Evolutionary conservation across 345 rosid species (phyloP).

Genomic region (Arabidopsis suecica): DNA sequence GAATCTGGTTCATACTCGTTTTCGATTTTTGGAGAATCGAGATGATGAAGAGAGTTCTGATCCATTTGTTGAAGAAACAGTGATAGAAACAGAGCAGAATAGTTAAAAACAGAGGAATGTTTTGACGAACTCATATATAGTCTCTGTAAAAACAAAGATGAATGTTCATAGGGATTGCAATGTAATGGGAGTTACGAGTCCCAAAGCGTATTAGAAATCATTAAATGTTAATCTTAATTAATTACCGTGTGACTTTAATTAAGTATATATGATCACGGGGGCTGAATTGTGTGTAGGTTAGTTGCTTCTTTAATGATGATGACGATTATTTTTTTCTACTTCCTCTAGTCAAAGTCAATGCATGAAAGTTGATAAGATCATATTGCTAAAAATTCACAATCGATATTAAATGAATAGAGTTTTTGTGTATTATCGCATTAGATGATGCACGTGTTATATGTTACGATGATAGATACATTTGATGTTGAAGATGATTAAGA

Average conservation of each 20-base stretch:
- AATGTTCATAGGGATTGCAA: conserved; percentile 30
- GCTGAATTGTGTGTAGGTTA: conserved; percentile 30
- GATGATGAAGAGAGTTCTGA: conserved; percentile 18
- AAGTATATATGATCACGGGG: conserved; percentile 39
- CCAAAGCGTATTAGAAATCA: conserved; percentile 33
- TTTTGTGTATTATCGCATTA: not conserved
- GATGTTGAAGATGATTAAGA: conserved; percentile 1
- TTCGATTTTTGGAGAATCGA: not conserved
- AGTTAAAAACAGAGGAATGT: not conserved
- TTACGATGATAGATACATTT: conserved; percentile 17
- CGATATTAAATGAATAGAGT: conserved; percentile 14
- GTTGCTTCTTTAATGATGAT: conserved; percentile 15
- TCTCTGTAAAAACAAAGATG: not conserved
- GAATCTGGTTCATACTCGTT: conserved; percentile 32
- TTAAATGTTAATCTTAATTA: not conserved
- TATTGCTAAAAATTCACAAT: conserved; percentile 1
- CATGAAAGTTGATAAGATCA: conserved; percentile 32
- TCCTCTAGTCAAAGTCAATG: conserved; percentile 41
- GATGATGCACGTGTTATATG: conserved; percentile 6
- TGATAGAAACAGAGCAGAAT: not conserved
- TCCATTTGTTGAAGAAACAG: conserved; percentile 17
- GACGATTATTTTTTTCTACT: not conserved
- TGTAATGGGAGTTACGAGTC: conserved; percentile 38
- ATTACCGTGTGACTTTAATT: conserved; percentile 25
- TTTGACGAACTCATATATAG: not conserved